A percentile compares a stretch with the other conserved stretches of the same genome.
These are phyloP conservation scores for Solanum chacoense DNA, from an alignment of 305 asterid genomes.

Conservation along the genomic window DNA sequence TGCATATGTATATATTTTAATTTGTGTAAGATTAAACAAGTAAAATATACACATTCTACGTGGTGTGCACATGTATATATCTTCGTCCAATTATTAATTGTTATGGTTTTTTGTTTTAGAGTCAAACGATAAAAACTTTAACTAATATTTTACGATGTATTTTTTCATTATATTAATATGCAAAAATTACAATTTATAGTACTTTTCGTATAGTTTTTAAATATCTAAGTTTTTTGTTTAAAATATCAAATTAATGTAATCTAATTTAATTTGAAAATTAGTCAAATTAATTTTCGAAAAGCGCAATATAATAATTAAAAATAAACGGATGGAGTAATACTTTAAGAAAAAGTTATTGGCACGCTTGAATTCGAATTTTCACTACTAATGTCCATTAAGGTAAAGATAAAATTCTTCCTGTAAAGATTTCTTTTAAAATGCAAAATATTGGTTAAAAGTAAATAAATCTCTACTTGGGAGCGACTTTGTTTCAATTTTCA, in stretches of 20 bases:
- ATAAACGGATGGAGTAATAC: background rate
- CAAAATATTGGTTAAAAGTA: background rate
- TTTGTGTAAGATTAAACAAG: no score
- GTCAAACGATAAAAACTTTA: background rate
- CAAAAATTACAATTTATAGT: no score
- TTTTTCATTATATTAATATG: no score
- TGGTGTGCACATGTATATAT: no score
- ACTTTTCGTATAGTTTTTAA: background rate
- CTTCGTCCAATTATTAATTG: background rate
- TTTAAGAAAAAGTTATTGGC: background rate
- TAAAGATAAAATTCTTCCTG: background rate
- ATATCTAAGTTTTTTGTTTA: no score
- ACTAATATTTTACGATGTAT: no score
- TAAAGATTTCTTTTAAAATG: background rate
- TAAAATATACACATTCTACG: no score
- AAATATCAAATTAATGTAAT: no score
- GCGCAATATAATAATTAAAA: no score
- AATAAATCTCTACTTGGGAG: background rate
- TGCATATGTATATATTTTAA: no score
- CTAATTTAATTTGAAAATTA: no score
- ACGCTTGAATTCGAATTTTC: background rate
- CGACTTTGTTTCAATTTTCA: background rate
- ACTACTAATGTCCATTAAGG: background rate
- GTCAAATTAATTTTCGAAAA: no score
- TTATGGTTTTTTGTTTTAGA: background rate